Evolutionary conservation across 225 moss, liverwort and hornwort species (phyloP), one percentile per base, ranked within the genome.

Genomic region (Pleurozium schreberi): DNA sequence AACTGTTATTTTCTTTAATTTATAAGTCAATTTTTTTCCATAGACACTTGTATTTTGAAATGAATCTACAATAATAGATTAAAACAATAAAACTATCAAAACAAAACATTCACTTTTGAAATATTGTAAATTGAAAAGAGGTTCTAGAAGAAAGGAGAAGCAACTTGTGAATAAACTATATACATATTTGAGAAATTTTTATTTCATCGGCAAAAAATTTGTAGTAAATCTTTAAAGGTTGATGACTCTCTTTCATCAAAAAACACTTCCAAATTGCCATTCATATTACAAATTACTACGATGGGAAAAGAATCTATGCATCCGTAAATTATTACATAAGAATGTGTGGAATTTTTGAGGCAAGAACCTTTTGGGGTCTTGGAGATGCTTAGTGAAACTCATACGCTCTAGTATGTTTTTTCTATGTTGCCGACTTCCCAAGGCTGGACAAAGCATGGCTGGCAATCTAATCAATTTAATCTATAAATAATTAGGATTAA

Each of bases 401-500:
- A 6, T 64, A 12, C 52, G 0, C 31, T 85, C 13, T 2, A 23
- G 59, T 50, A 87, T 75, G 50, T 42, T 92, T 70, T 64, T 88
- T 74, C 8, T 55, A 14, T 67, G 10, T 30, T 62, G 66, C 13
- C 6, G 23, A 83, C 70, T 83, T 74, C 18, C 20, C 6, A 88
- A 66, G 26, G 43, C 26, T 81, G 88, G 47, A 61, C 19, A 2
- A 64, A 26, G 25, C 58, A 88, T 84, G 11, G 88, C 19, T 88
- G 70, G 63, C 80, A 86, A 87, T 88, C 85, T 93, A 81, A 71
- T 68, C 79, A 85, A 66, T 83, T 81, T 52, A 45, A 90, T 83
- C 14, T 70, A n/a, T 40, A 83, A 30, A 53, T 21, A 22, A 42
- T 65, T 59, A 60, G 49, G 9, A 34, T 16, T 77, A n/a, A 53